Evolutionary conservation across 768 basidiomycete genomes (phyloP), one percentile per base, ranked within the genome.

Genomic region (Cystofilobasidium macerans): DNA sequence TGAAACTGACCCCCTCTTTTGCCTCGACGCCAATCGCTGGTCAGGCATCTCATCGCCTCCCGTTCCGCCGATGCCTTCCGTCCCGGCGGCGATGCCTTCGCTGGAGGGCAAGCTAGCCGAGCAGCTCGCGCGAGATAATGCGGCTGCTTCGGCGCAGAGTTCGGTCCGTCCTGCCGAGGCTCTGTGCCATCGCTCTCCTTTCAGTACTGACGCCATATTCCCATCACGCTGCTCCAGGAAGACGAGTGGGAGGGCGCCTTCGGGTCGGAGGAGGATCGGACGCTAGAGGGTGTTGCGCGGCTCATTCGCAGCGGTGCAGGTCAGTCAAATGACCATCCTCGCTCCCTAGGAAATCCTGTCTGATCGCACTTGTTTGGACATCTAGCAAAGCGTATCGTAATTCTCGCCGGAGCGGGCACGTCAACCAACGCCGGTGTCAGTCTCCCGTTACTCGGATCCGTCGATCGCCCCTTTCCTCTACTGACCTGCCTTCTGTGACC

Each of bases 361-460:
- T 9, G 9, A 26, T 58, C 26, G 11, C 24, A 45, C 20, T 47
- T 20, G n/a, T 7, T 43, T 8, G 3, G 33, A n/a, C 35, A 48
- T 20, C 6, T 20, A 65, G 64, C 45, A 18, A 43, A 30, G 38
- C 63, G 59, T n/a, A 48, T 68, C 40, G 62, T 62, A 36, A 48
- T 68, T 24, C 42, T 68, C 8, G 35, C 69, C 3, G 69, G 69
- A 33, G 69, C 69, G 9, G 69, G 69, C 36, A 66, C 61, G 60
- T 68, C 64, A 40, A 65, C 65, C n/a, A 53, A 58, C 33, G 68
- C 70, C 28, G 71, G 65, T 33, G n/a, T n/a, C n/a, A n/a, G n/a
- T n/a, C n/a, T n/a, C n/a, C n/a, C n/a, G n/a, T n/a, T n/a, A n/a
- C n/a, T n/a, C n/a, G n/a, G n/a, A n/a, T n/a, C n/a, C n/a, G n/a